Evolutionary conservation across 768 basidiomycete species (phyloP).

Genomic region (Naganishia randhawae): DNA sequence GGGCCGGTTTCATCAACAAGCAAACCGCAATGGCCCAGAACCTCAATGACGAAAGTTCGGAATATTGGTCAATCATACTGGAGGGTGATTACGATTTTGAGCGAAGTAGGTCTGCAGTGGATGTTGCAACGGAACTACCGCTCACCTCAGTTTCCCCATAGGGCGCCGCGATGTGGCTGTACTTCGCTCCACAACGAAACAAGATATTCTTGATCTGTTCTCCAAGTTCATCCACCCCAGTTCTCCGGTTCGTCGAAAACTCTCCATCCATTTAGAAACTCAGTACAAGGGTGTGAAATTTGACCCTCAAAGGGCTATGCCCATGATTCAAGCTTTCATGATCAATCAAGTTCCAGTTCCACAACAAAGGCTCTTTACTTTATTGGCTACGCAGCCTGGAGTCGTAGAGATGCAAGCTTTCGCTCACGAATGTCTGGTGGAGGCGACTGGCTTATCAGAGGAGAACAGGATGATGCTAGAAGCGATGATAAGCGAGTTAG

Average conservation of each 20-base stretch:
- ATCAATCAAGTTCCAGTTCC: slow-evolving; percentile 57
- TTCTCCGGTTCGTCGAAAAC: slow-evolving; percentile 68
- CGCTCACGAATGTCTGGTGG: slow-evolving; percentile 57
- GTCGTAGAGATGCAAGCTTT: slow-evolving; percentile 64
- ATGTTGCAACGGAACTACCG: not conserved
- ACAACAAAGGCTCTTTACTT: slow-evolving; percentile 57
- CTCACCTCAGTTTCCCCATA: slow-evolving; percentile 45
- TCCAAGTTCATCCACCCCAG: slow-evolving; percentile 64
- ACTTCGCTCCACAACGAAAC: slow-evolving; percentile 64
- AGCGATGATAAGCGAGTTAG: slow-evolving; percentile 59
- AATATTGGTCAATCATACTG: slow-evolving; percentile 68
- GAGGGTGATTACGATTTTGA: slow-evolving; percentile 82
- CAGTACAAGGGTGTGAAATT: slow-evolving; percentile 59
- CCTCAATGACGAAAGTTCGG: slow-evolving; percentile 65
- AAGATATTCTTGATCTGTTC: slow-evolving; percentile 72
- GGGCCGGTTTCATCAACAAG: slow-evolving; percentile 68
- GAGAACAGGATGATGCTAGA: slow-evolving; percentile 57
- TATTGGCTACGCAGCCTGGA: slow-evolving; percentile 59
- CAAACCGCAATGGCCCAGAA: slow-evolving; percentile 87
- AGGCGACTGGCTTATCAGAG: slow-evolving; percentile 46
- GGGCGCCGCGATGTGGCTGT: slow-evolving; percentile 69
- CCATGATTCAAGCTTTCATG: slow-evolving; percentile 60
- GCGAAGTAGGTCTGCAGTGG: slow-evolving; percentile 59
- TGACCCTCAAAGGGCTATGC: slow-evolving; percentile 62
- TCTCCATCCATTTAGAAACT: slow-evolving; percentile 76